Conservation (phyloP, 1,284 basidiomycete genomes). For the Ustilago crameri region DNA sequence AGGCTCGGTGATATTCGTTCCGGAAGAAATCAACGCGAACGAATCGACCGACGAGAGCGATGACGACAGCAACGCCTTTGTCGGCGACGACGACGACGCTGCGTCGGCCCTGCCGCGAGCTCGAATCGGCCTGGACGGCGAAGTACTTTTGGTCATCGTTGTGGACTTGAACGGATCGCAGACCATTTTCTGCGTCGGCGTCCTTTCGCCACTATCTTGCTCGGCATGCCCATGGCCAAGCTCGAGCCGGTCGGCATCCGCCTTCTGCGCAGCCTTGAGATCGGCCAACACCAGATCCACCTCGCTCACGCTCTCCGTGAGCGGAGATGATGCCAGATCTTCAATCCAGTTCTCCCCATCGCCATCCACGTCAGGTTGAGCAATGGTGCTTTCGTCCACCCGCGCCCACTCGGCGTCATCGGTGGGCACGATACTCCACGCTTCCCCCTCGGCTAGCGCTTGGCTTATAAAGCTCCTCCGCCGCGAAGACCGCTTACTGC, state of each 20-base stretch:
- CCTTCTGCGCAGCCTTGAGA: constrained; percentile 15
- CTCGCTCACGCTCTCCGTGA: too few relatives aligned
- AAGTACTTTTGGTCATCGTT: too few relatives aligned
- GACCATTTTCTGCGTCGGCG: constrained; percentile 15
- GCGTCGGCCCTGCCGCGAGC: too few relatives aligned
- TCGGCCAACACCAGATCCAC: constrained; percentile 23
- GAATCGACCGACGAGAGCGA: constrained; percentile 15
- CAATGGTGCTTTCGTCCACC: constrained; percentile 9
- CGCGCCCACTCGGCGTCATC: background rate
- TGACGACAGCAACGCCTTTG: background rate
- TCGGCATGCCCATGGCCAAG: too few relatives aligned
- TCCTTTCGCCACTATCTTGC: constrained; percentile 10
- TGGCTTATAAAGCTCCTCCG: constrained; percentile 15
- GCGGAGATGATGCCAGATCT: too few relatives aligned
- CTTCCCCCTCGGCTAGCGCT: constrained; percentile 12
- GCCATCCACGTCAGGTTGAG: constrained; percentile 6
- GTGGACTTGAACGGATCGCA: background rate
- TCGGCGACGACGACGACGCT: background rate
- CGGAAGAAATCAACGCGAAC: constrained; percentile 3
- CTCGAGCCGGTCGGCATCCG: background rate
- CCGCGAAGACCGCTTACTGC: constrained; percentile 26
- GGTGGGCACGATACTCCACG: constrained; percentile 18
- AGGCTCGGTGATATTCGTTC: background rate
- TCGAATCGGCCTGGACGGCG: too few relatives aligned
- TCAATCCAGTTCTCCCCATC: constrained; percentile 27